These are phyloP conservation scores for Globisporangium lucens DNA, from an alignment of 352 stramenopile genomes.

Conservation along the genomic window DNA sequence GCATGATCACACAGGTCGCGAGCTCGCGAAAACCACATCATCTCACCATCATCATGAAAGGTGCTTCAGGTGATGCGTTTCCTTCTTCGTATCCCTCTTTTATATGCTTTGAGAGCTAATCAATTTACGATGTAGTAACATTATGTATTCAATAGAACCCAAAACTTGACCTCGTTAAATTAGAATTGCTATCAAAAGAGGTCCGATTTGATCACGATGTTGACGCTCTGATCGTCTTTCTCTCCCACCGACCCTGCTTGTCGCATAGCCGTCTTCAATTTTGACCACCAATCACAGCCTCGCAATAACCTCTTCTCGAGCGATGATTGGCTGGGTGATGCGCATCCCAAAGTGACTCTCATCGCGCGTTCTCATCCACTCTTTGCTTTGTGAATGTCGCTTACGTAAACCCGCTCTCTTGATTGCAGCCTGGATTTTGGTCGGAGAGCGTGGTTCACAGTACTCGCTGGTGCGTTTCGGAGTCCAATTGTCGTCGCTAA, in stretches of 20 bases:
- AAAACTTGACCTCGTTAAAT: too few relatives aligned
- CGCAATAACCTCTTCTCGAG: neutral
- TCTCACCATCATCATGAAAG: too few relatives aligned
- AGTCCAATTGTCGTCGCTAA: neutral
- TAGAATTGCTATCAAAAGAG: too few relatives aligned
- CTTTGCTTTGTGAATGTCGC: neutral
- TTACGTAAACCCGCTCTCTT: neutral
- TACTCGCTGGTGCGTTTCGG: neutral
- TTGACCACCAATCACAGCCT: neutral
- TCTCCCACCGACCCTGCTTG: neutral
- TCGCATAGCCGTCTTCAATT: neutral
- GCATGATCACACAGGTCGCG: too few relatives aligned
- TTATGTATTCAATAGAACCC: too few relatives aligned
- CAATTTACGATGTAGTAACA: too few relatives aligned
- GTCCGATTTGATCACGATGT: neutral
- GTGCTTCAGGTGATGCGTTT: too few relatives aligned
- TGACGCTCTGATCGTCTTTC: neutral
- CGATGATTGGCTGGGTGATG: neutral
- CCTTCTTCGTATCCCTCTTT: too few relatives aligned
- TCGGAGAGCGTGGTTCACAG: neutral
- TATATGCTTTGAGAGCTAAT: too few relatives aligned
- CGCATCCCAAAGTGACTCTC: neutral
- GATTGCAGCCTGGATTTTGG: neutral
- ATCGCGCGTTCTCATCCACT: neutral
- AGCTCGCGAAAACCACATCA: too few relatives aligned